Conservation (phyloP, 345 rosid species). For the Eucalyptus lansdowneana region DNA sequence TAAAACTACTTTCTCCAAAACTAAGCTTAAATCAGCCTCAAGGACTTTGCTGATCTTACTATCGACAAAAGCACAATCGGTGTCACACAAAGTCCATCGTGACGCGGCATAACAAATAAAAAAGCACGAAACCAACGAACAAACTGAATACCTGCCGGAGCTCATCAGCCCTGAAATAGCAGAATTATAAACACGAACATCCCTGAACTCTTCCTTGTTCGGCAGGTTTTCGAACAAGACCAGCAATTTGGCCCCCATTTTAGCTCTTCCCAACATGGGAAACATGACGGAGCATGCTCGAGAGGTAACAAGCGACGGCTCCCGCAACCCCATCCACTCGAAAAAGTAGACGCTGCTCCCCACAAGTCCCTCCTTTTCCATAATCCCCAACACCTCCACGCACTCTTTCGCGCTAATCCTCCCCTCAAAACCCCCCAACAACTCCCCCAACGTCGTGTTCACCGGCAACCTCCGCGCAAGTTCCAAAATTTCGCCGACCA, state of each 20-base stretch:
- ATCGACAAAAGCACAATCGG: not conserved
- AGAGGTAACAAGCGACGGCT: conserved; percentile 50
- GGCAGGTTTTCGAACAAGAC: conserved; percentile 53
- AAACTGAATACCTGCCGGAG: conserved; percentile 37
- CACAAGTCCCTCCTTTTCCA: conserved; percentile 47
- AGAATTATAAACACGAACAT: conserved; percentile 67
- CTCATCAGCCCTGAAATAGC: conserved; percentile 55
- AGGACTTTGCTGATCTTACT: not conserved
- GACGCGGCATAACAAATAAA: not conserved
- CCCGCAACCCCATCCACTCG: conserved; percentile 85
- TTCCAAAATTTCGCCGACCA: conserved; percentile 34
- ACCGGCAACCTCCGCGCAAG: conserved; percentile 34
- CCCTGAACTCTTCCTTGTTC: conserved; percentile 33
- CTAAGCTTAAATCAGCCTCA: not conserved
- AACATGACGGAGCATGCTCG: conserved; percentile 64
- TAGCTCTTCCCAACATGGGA: conserved; percentile 47
- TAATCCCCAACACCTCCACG: conserved; percentile 37
- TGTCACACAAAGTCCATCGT: not conserved
- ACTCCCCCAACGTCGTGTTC: conserved; percentile 64
- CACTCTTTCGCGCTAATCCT: conserved; percentile 28
- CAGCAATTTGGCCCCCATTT: conserved; percentile 46
- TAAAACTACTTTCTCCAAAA: not conserved
- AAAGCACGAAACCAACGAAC: not conserved
- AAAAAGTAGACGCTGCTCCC: conserved; percentile 48
- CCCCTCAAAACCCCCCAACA: conserved; percentile 29